Percentiles rank a stretch among this genome's conserved stretches.
These are phyloP conservation scores for Penicillium ochrochloron DNA, from an alignment of 495 filamentous ascomycete genomes.

Conservation along the genomic window DNA sequence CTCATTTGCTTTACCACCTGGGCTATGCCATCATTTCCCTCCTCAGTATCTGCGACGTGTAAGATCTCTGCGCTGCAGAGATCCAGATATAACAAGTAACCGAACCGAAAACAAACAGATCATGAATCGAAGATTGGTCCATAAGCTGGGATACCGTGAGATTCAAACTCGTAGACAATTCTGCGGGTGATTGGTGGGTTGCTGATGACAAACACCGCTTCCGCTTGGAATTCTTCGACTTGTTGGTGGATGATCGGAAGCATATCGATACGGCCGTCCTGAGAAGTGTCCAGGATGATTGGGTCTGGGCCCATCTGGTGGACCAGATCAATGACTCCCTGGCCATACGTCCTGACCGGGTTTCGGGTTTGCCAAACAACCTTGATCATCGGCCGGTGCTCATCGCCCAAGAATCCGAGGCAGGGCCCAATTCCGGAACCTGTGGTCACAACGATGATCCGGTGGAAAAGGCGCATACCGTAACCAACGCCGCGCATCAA, in stretches of 20 bases:
- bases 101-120: not conserved
- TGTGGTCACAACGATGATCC: constrained; percentile 69
- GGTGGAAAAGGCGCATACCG: constrained; percentile 64
- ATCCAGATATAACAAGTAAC: not conserved
- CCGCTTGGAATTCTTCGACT: constrained; percentile 58
- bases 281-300: constrained; percentile 54
- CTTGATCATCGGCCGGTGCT: constrained; percentile 44
- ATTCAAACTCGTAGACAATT: constrained; percentile 70
- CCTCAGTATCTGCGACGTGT: not conserved
- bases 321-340: constrained; percentile 51
- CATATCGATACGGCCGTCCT: constrained; percentile 52
- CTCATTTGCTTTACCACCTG: not conserved
- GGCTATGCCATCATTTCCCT: not conserved
- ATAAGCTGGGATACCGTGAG: constrained; percentile 65
- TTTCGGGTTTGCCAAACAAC: constrained; percentile 58
- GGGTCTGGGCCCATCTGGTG: constrained; percentile 53
- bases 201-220: constrained; percentile 72
- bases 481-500: constrained; percentile 67
- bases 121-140: constrained; percentile 76
- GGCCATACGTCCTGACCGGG: constrained; percentile 55
- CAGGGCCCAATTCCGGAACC: constrained; percentile 73
- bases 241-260: constrained; percentile 58
- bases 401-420: constrained; percentile 40
- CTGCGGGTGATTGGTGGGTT: constrained; percentile 69
- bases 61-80: not conserved